Evolutionary conservation across 495 filamentous ascomycete genomes (phyloP).

Genomic region (Lineolata rhizophorae): DNA sequence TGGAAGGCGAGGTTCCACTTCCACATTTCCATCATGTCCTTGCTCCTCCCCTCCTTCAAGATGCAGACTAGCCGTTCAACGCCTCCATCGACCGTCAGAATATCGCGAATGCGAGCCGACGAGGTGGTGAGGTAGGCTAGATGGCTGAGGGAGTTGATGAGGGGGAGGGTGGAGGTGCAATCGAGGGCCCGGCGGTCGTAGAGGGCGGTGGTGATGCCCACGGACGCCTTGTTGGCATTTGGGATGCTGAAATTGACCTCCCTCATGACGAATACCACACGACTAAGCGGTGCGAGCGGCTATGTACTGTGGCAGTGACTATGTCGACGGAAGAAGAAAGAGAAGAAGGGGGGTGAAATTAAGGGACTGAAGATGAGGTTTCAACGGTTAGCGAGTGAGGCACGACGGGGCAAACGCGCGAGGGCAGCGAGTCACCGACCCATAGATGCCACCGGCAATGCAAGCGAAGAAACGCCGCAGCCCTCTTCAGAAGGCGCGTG

Average conservation of each 20-base stretch:
- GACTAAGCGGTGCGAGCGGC: no score
- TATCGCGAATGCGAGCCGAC: conserved; percentile 93
- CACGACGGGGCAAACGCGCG: no score
- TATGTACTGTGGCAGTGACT: no score
- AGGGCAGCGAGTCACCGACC: no score
- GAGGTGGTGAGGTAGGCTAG: conserved; percentile 95
- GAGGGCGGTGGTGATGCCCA: conserved; percentile 94
- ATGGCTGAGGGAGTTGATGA: conserved; percentile 97
- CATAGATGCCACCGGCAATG: no score
- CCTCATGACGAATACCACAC: no score
- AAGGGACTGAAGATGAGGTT: no score
- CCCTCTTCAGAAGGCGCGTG: no score
- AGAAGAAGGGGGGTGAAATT: no score
- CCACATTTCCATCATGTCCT: conserved; percentile 99
- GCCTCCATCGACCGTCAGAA: conserved; percentile 93
- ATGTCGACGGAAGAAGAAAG: conserved; percentile 11
- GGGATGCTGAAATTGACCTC: conserved; percentile 99
- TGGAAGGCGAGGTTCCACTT: conserved; percentile 99
- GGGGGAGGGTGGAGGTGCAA: conserved; percentile 87
- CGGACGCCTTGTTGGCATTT: conserved; percentile 98
- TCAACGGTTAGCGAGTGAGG: no score
- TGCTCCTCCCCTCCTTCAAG: conserved; percentile 84
- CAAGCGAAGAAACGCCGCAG: no score
- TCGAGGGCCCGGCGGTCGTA: conserved; percentile 95
- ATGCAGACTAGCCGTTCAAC: conserved; percentile 93